Evolutionary conservation across 2,329 filamentous ascomycete species (phyloP), one percentile per base, ranked within the genome.

Genomic region (Ramularia collo-cygni): DNA sequence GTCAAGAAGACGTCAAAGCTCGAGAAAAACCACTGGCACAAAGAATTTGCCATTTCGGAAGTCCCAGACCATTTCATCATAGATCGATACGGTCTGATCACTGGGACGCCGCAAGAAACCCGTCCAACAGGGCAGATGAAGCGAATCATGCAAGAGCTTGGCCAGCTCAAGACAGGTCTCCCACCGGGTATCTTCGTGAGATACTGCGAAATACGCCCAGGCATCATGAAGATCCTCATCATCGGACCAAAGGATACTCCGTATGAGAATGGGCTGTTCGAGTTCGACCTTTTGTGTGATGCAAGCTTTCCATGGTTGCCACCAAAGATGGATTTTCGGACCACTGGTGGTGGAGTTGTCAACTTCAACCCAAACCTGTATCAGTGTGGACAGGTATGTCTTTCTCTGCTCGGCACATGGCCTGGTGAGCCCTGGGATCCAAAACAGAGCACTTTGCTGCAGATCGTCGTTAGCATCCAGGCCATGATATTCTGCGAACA

Each of bases 351-450:
- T 72, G 73, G 72, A 10, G 48, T 14, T 48, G 64, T 46, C 48
- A 58, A 16, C 73, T 75, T 79, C 24, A 79, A 79, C 47, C 76
- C 76, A 0, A 79, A 79, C 48, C 58, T 79, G 2, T 78, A 78
- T 51, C 70, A 75, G 38, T 65, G 76, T 39, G 75, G 76, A n/a
- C 75, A 71, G 47, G 74, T 77, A 16, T 78, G 75, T 46, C 59
- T 78, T 7, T 74, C 69, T 45, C 54, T 79, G 17, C 57, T 79
- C 3, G 74, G 74, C 4, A 78, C 75, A 3, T 78, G 75, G 75
- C 66, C 71, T 38, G 66, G 70, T 0, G 74, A 52, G 64, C 9
- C 59, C 65, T 2, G 52, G 56, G 8, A 58, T 74, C 8, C 40
- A 75, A 46, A 68, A 74, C 43, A 73, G 74, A 44, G 43, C 29